Base-by-base conservation (phyloP, 305 asterid species). In the Solanum hybrid region DNA sequence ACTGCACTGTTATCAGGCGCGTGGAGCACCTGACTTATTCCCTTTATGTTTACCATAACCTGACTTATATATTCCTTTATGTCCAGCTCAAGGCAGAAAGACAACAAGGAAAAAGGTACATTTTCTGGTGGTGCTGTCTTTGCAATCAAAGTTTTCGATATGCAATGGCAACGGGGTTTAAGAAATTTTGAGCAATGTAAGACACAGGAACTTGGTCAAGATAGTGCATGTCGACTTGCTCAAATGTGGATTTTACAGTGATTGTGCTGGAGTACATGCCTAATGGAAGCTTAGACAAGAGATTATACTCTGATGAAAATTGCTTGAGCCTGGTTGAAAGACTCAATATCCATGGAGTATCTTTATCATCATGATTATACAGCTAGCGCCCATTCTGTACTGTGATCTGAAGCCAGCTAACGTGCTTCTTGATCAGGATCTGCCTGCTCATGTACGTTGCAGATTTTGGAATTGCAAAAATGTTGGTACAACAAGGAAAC, bases 401-500 rank as follows among this genome's bases (percentile, higher is more conserved):
- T 91, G 94, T 76, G 94, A 92, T 89, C 73, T 92, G 42, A 91
- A 91, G 88, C 93, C 94, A 1, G 89, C 89, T n/a, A 92, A 91
- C 13, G 90, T 92, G 60, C 93, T 92, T 71, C 93, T 92, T 17
- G 93, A 91, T 76, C 90, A 89, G 90, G 93, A 92, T 85, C 87
- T 92, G 91, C 86, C 86, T 6, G 94, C 92, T 73, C 94, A 77
- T 85, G 35, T 34, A 34, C 35, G 91, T 93, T 4, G 91, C 93
- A 45, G 94, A 93, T 88, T 92, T 92, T 76, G 93, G 94, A 24
- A 92, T 93, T 64, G 87, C 94, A 37, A 92, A 92, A 87, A 69
- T 92, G 71, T 87, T 92, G 73, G 90, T 51, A 27, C 78, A 84
- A 29, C 91, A 89, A 32, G 89, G 89, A 89, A 64, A 81, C 14